These are phyloP conservation scores for Paraphaeosphaeria minitans DNA, from an alignment of 2,329 filamentous ascomycete genomes.

Conservation along the genomic window DNA sequence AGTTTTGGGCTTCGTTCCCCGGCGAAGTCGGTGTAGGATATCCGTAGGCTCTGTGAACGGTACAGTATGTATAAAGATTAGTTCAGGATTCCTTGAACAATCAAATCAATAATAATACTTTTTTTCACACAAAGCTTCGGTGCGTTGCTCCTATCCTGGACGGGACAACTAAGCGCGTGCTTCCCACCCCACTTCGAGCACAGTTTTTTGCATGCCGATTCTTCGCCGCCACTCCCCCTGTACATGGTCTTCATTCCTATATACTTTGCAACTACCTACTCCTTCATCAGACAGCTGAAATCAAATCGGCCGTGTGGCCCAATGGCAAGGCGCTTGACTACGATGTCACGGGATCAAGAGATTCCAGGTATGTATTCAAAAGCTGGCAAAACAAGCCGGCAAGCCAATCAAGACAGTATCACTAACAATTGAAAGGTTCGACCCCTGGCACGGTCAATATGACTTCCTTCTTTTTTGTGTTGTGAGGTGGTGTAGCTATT, in stretches of 20 bases:
- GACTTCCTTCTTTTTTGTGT: neutral
- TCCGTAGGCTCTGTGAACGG: conserved; percentile 4
- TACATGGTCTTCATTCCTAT: neutral
- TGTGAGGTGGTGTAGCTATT: neutral
- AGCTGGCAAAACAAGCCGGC: too few relatives aligned
- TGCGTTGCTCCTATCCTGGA: neutral
- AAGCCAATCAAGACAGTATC: too few relatives aligned
- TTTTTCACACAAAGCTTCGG: neutral
- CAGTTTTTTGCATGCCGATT: neutral
- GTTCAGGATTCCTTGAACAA: neutral
- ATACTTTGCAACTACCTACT: accelerated
- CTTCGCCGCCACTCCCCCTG: neutral
- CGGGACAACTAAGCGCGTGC: neutral
- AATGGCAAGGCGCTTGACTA: conserved; percentile 61
- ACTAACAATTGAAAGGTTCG: neutral
- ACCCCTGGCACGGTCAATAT: conserved; percentile 7
- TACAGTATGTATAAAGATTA: neutral
- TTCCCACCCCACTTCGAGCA: neutral
- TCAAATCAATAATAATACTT: neutral
- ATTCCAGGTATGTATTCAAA: conserved; percentile 1
- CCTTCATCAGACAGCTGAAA: neutral
- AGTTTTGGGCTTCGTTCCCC: conserved; percentile 48
- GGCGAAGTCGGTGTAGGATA: conserved; percentile 46
- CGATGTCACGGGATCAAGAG: conserved; percentile 33
- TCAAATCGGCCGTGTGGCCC: conserved; percentile 46